Evolutionary conservation across 192 early-diverging fungal genomes (phyloP), one percentile per base, ranked within the genome.

Genomic region (Coemansia sp.): DNA sequence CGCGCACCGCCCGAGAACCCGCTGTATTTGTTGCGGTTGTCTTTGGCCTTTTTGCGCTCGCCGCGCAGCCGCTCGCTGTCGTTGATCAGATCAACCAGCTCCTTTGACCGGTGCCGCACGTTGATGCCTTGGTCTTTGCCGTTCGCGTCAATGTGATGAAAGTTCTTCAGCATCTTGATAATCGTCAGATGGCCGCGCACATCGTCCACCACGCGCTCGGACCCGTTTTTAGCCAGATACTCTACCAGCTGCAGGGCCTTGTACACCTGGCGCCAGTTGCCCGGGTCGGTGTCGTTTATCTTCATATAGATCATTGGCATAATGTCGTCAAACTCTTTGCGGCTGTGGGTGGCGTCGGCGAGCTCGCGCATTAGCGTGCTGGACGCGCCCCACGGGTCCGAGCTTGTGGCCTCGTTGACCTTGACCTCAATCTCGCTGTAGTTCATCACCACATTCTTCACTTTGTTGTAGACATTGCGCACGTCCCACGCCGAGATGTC

Each of bases 61-160:
- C 79, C 80, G 28, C 88, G 86, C 63, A 98, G 84, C 11, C 70
- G 81, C 25, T 93, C 84, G 48, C 82, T 83, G 66, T 90, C 83
- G 30, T 81, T 80, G 11, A 97, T 63, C 41, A 96, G 75, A 5
- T 94, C 94, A 2, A 86, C 68, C 27, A 98, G 77, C 75, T 97
- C 93, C 58, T 91, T 93, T 11, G 94, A 89, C 8, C 95, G 82
- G 47, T 77, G 67, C 56, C 62, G 85, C 92, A 92, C 87, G 56
- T 97, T 97, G 44, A 98, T 85, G 5, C 95, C 95, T 68, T 98
- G 93, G 67, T 98, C 95, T 62, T 98, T 98, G 62, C 86, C 87
- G 56, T 93, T 92, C 20, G 92, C 90, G 60, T 97, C 94, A 22
- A 93, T 80, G 50, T 85, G 91, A 45, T 92, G 84, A 58, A 93